Evolutionary conservation across 805 yeast genomes (phyloP).

Genomic region (Brettanomyces bruxellensis): DNA sequence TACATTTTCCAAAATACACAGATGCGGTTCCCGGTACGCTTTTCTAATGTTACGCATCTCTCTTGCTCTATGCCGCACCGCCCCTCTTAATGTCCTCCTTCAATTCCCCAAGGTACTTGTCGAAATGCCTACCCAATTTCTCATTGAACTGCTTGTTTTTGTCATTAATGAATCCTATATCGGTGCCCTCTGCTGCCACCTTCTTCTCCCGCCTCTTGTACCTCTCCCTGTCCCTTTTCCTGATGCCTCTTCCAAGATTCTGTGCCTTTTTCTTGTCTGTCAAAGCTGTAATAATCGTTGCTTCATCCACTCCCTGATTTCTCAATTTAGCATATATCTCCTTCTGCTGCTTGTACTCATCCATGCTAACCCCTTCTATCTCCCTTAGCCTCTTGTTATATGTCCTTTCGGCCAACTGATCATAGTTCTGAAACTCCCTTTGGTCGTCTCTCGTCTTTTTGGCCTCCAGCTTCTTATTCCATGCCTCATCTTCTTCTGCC

Average conservation of each 20-base stretch:
- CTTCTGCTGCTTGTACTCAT: constrained; percentile 34
- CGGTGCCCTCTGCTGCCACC: constrained; percentile 20
- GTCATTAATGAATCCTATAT: constrained; percentile 48
- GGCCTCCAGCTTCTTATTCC: constrained; percentile 38
- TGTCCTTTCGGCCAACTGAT: constrained; percentile 50
- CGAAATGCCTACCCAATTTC: constrained; percentile 41
- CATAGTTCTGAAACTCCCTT: constrained; percentile 39
- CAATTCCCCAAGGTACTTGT: not conserved
- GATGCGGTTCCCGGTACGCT: no score
- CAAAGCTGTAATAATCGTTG: constrained; percentile 14
- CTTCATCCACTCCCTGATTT: constrained; percentile 15
- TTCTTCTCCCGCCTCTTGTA: constrained; percentile 27
- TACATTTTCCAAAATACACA: no score
- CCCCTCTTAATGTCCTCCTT: not conserved
- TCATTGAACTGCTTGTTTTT: constrained; percentile 68
- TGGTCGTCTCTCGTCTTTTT: constrained; percentile 20
- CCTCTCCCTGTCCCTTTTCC: constrained; percentile 28
- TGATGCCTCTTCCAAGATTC: constrained; percentile 24
- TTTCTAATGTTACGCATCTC: no score
- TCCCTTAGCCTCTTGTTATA: constrained; percentile 44
- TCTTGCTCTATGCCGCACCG: not conserved
- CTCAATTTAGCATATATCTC: constrained; percentile 14
- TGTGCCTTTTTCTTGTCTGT: constrained; percentile 30
- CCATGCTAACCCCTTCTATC: constrained; percentile 23
- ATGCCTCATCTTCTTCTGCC: constrained; percentile 54